Evolutionary conservation across 192 early-diverging fungal species (phyloP), one percentile per base, ranked within the genome.

Genomic region (Umbelopsis ramanniana): DNA sequence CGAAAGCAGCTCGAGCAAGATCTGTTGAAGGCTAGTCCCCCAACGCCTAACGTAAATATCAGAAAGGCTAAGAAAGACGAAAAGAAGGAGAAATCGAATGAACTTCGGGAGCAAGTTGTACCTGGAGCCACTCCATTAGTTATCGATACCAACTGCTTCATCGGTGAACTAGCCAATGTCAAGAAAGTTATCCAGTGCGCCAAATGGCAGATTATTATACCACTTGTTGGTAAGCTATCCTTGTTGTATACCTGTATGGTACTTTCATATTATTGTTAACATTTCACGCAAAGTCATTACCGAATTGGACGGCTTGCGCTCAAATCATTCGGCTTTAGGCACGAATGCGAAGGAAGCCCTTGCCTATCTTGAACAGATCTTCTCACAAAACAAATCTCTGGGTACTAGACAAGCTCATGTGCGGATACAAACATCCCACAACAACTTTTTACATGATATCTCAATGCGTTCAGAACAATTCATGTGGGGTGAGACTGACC

Each of bases 121-220:
- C 73, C 78, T 33, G 74, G 79, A 54, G 24, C 75, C 38, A 74
- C 87, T 40, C 75, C 70, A 3, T 63, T 88, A 38, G 81, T 88
- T 4, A 74, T 88, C 37, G 87, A 88, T 70, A 88, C 87, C 21
- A 88, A 88, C 73, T 88, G 85, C 52, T 74, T 88, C 57, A 80
- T 88, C 35, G 82, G 81, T 10, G 82, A 88, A 52, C 70, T 86
- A 70, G 77, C 78, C 6, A 46, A 69, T 22, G 73, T 88, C 7
- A 78, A 79, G 29, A 80, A 79, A 38, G 15, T 88, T 6, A 76
- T 88, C 38, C 22, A 72, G 15, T 74, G 72, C 45, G 78, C 77
- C 35, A 79, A 81, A 67, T 88, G 85, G 85, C 69, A 74, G 7
- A 79, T 88, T 29, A 74, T 88, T 15, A 77, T 88, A 15, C 87